Percentiles rank a stretch among this genome's conserved stretches.
These are phyloP conservation scores for Hemileccinum rubropunctum DNA, from an alignment of 768 basidiomycete genomes.

Conservation along the genomic window DNA sequence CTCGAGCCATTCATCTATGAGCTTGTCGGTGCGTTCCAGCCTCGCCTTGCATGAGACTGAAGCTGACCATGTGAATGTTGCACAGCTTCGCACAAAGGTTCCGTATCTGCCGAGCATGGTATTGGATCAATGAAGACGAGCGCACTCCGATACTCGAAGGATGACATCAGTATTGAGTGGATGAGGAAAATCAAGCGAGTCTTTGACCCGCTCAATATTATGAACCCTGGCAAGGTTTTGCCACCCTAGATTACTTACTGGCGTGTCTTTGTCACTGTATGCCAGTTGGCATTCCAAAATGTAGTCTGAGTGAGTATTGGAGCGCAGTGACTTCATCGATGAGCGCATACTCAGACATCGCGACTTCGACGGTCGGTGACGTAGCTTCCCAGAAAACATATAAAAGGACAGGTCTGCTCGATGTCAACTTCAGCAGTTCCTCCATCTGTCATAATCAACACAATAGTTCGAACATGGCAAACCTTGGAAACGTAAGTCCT, in stretches of 20 bases:
- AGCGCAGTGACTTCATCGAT: slow-evolving; percentile 5
- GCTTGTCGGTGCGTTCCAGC: slow-evolving; percentile 61
- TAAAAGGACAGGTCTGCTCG: neutral
- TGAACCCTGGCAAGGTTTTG: slow-evolving; percentile 89
- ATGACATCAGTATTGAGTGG: slow-evolving; percentile 69
- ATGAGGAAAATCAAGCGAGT: slow-evolving; percentile 89
- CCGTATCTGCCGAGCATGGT: slow-evolving; percentile 96
- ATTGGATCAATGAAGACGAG: slow-evolving; percentile 95
- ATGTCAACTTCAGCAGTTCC: neutral
- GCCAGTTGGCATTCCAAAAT: too few relatives aligned
- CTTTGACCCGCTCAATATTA: slow-evolving; percentile 88
- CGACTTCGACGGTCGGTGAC: slow-evolving; percentile 5
- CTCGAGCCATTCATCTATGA: slow-evolving; percentile 97
- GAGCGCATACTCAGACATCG: slow-evolving; percentile 1
- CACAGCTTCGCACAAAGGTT: slow-evolving; percentile 75
- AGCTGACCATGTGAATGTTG: slow-evolving; percentile 1
- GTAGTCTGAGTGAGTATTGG: too few relatives aligned
- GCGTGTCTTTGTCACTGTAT: neutral
- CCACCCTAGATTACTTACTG: slow-evolving; percentile 6
- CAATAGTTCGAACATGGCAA: slow-evolving; percentile 10
- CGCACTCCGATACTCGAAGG: slow-evolving; percentile 87
- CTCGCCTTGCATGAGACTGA: neutral
- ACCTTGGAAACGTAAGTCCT: slow-evolving; percentile 17
- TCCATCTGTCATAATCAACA: neutral
- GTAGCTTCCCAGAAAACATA: slow-evolving; percentile 10